Evolutionary conservation across 2,329 filamentous ascomycete genomes (phyloP).

Genomic region (Sporothrix curviconia): DNA sequence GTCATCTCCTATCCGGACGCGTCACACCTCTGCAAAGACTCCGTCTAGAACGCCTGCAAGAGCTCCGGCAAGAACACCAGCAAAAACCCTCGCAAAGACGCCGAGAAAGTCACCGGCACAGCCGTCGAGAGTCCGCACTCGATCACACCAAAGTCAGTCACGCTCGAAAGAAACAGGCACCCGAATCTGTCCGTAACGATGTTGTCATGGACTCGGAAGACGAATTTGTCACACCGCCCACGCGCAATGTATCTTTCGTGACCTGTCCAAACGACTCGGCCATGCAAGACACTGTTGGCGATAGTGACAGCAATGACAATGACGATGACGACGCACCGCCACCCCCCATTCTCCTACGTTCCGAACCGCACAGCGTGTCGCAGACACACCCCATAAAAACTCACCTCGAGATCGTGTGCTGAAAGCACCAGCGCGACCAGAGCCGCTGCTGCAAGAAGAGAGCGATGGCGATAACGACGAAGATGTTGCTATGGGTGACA

Average conservation of each 20-base stretch:
- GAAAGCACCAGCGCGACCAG: background rate
- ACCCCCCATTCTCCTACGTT: conserved; percentile 4
- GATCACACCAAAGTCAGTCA: background rate
- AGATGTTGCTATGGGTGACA: conserved; percentile 6
- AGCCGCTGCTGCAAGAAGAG: background rate
- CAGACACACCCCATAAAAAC: conserved; percentile 12
- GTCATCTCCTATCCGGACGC: conserved; percentile 25
- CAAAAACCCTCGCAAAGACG: background rate
- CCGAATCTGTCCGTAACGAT: conserved; percentile 20
- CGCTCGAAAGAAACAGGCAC: conserved; percentile 15
- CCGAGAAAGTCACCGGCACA: background rate
- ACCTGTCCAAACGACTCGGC: conserved; percentile 17
- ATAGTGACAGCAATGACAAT: background rate
- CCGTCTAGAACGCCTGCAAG: background rate
- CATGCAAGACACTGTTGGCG: background rate
- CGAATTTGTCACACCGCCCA: conserved; percentile 41
- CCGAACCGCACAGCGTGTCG: conserved; percentile 4
- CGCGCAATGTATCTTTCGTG: conserved; percentile 29
- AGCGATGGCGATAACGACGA: background rate
- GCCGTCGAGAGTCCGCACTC: background rate
- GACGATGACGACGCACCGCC: background rate
- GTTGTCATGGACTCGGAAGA: conserved; percentile 53
- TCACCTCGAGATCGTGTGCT: background rate
- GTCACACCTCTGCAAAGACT: background rate
- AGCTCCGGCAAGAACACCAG: background rate